phyloP scores from a whole-genome alignment of 495 filamentous ascomycete species.

The Penicillium taxi region DNA sequence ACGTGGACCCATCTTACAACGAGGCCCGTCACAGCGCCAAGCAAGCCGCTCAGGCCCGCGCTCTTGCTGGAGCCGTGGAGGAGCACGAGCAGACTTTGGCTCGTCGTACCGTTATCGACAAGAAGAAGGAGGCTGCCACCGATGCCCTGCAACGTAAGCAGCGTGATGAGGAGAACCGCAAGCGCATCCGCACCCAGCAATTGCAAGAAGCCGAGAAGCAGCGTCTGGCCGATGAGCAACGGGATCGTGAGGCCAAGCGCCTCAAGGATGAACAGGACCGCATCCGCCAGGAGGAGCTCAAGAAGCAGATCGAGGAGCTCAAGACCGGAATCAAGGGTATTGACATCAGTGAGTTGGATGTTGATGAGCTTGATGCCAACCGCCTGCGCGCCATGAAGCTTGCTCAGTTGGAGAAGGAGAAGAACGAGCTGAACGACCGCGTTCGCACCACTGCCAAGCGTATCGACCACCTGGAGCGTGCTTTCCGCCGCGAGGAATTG shows the following conservation, averaged over 20 bases:
- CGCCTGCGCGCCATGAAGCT: constrained; percentile 90
- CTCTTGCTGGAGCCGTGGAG: constrained; percentile 77
- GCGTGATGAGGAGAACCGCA: constrained; percentile 82
- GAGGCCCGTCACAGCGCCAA: constrained; percentile 70
- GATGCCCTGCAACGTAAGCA: constrained; percentile 77
- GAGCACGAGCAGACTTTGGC: constrained; percentile 86
- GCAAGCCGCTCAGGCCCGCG: constrained; percentile 68
- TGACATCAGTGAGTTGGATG: constrained; percentile 66
- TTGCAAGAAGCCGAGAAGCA: constrained; percentile 78
- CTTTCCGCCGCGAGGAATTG: constrained; percentile 86
- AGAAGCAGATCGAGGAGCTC: constrained; percentile 92
- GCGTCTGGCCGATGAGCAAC: constrained; percentile 82
- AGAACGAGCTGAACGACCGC: constrained; percentile 85
- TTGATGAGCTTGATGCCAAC: constrained; percentile 79
- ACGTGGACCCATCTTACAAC: constrained; percentile 85
- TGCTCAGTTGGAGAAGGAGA: constrained; percentile 92
- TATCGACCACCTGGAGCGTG: constrained; percentile 95
- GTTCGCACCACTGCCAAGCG: constrained; percentile 87
- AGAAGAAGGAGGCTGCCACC: constrained; percentile 90
- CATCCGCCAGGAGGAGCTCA: constrained; percentile 86
- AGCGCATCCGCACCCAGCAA: constrained; percentile 74
- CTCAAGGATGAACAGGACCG: constrained; percentile 83
- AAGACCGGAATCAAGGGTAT: constrained; percentile 78
- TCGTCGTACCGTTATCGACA: constrained; percentile 83
- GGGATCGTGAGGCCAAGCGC: constrained; percentile 80